Evolutionary conservation across 2,329 filamentous ascomycete genomes (phyloP), one percentile per base, ranked within the genome.

Genomic region (Fonsecaea multimorphosa): DNA sequence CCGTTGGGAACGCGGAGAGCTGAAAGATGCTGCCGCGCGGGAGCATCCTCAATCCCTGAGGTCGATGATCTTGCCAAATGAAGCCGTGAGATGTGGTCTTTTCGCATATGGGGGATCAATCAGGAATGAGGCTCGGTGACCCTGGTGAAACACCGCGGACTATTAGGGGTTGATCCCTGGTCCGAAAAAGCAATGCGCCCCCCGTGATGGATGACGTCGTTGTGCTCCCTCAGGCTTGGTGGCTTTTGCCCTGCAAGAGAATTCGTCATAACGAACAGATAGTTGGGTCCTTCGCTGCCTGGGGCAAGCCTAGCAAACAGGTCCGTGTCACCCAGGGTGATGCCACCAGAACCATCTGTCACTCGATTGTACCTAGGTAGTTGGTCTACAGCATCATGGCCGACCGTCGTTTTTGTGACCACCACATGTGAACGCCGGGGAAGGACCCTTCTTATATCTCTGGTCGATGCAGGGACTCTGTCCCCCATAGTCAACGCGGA

Each of bases 161-260:
- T 58, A 11, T 46, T 34, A 44, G 40, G 27, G 64, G 36, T 56
- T 56, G 64, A 66, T 66, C 64, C 11, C 38, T 62, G n/a, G 57
- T 55, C 60, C 19, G 51, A 64, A 65, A 54, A 31, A 64, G 62
- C 59, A 55, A 22, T n/a, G n/a, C 34, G 56, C 14, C 44, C 44
- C 44, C 44, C n/a, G 16, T 40, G 56, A 58, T 16, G 14, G 24
- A 61, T 67, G 65, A 58, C 65, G 65, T 67, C 61, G 59, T 67
- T 61, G 57, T 63, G 38, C 22, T 24, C 19, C 6, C 7, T 38
- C 32, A 55, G 32, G 11, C n/a, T 54, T 53, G 56, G 16, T 32
- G 24, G 8, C 11, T n/a, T 52, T 27, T 40, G 61, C 32, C 40
- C 49, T 7, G 24, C 14, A 40, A 22, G 12, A 31, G 29, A 24